Base-by-base conservation (phyloP, 208 protist species). In the Leishmania tropica region DNA sequence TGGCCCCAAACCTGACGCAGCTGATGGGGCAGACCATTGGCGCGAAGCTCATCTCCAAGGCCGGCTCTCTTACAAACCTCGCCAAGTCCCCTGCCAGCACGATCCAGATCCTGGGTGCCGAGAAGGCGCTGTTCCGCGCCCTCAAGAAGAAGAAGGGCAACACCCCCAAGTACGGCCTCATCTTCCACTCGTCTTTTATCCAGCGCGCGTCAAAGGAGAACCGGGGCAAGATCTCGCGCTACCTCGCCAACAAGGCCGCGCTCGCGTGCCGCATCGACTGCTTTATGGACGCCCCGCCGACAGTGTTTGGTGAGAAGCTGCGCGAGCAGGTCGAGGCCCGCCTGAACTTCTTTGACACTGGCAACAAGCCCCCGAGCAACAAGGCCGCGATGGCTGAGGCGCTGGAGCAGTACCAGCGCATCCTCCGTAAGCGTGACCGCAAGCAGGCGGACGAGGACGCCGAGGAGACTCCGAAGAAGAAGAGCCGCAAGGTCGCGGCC, bases 21-120 rank as follows among this genome's bases (percentile, higher is more conserved):
- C 92, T 99, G 73, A 97, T 99, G 65, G 99, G 99, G 80, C 99
- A 99, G 82, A 88, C 97, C 62, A 99, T 99, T 65, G 99, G 98
- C 75, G 99, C 99, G 21, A 97, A 98, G 88, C 96, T 99, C 42
- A 99, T 99, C 83, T 94, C 97, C n/a, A 99, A 99, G 88, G 99
- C 99, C 28, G 99, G 98, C 81, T 99, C 96, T 5, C 96, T 99
- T 13, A 99, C 97, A 19, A 99, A 98, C 89, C 92, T 99, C 21
- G 99, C 99, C 84, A 99, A 99, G 95, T 95, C 99, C 83, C 99
- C 99, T 17, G 99, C 99, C 24, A 99, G 99, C 53, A 99, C 99
- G 24, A 99, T 99, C 53, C 99, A 99, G 90, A 99, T 99, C 88
- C 94, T 99, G 15, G 99, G 99, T 81, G 99, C 99, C 54, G 99